These are phyloP conservation scores for Juncus effusus DNA, from an alignment of 176 grass and related monocot species.

Conservation along the genomic window DNA sequence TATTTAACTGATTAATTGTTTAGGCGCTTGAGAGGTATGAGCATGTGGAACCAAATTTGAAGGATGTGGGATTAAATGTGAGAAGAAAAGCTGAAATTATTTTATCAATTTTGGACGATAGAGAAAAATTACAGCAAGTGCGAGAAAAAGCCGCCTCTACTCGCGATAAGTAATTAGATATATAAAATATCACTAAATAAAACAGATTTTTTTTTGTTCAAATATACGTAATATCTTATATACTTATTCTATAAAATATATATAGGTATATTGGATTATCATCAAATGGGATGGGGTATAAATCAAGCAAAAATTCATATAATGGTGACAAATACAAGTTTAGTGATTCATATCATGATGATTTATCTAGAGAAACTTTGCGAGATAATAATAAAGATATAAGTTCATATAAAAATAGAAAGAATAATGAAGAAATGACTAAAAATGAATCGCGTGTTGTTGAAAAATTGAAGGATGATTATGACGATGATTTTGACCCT, in stretches of 20 bases:
- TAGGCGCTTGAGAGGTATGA: conserved; percentile 52
- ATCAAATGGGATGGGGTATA: conserved; percentile 49
- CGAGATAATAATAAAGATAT: conserved; percentile 24
- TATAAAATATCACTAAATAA: neutral
- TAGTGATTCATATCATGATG: conserved; percentile 25
- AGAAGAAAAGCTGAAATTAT: conserved; percentile 66
- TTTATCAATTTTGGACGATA: conserved; percentile 55
- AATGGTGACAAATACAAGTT: conserved; percentile 36
- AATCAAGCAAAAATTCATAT: conserved; percentile 37
- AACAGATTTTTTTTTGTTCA: neutral
- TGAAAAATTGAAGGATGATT: conserved; percentile 20
- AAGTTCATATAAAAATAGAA: conserved; percentile 15
- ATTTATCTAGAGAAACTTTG: conserved; percentile 5
- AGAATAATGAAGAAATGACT: conserved; percentile 14
- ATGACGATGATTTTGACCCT: conserved; percentile 56
- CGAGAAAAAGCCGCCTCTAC: conserved; percentile 51
- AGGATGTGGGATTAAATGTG: conserved; percentile 62
- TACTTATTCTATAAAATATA: conserved; percentile 11
- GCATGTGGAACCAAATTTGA: conserved; percentile 62
- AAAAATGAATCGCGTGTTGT: conserved; percentile 6
- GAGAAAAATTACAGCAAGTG: conserved; percentile 64
- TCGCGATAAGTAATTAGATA: conserved; percentile 50
- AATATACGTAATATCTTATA: conserved; percentile 14
- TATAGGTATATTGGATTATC: conserved; percentile 60
- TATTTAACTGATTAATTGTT: conserved; percentile 15